Evolutionary conservation across 441 rosid genomes (phyloP).

Genomic region (Bocquillonia castaneifolia): DNA sequence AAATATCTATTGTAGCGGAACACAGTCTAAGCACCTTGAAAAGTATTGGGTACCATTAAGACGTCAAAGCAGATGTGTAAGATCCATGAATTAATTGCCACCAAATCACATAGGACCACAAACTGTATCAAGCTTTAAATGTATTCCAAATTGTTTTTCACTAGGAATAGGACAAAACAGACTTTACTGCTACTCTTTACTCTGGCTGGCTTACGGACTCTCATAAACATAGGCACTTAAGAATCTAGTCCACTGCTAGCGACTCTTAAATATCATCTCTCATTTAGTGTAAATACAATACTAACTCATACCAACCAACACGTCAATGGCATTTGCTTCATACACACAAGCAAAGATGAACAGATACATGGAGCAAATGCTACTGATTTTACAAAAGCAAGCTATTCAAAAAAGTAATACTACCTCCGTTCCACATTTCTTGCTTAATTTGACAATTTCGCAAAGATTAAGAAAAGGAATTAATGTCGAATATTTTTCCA

Average conservation of each 20-base stretch:
- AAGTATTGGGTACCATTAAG: not conserved
- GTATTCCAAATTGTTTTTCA: not conserved
- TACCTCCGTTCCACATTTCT: too few relatives aligned
- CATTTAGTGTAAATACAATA: not conserved
- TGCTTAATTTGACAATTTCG: too few relatives aligned
- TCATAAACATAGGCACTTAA: too few relatives aligned
- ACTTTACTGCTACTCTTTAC: too few relatives aligned
- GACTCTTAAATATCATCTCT: not conserved
- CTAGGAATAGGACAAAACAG: conserved; percentile 1
- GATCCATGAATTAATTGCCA: too few relatives aligned
- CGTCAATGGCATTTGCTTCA: not conserved
- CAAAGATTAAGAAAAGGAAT: too few relatives aligned
- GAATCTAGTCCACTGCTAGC: not conserved
- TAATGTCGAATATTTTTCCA: too few relatives aligned
- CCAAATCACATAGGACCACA: not conserved
- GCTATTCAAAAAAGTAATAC: not conserved
- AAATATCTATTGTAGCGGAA: not conserved
- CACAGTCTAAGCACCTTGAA: not conserved
- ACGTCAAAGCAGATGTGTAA: not conserved
- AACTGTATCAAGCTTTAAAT: not conserved
- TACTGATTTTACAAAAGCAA: conserved; percentile 1
- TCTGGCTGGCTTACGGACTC: too few relatives aligned
- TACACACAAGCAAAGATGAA: conserved; percentile 2
- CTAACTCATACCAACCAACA: not conserved
- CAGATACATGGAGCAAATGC: not conserved